A percentile compares a stretch with the other conserved stretches of the same genome.
phyloP scores from a whole-genome alignment of 768 basidiomycete species.

The Russula olivacea region DNA sequence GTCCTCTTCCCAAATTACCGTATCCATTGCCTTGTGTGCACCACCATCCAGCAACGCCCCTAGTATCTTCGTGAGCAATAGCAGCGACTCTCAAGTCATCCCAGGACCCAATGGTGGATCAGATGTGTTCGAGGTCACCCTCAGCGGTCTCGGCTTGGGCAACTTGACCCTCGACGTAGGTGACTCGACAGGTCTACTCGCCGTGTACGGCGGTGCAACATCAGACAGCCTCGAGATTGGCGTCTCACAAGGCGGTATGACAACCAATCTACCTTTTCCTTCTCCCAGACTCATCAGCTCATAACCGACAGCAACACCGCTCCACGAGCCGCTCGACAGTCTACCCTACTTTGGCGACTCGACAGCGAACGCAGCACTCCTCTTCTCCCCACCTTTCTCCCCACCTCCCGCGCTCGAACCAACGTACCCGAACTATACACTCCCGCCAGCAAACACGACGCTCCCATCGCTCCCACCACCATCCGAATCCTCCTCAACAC shows the following conservation, averaged over 20 bases:
- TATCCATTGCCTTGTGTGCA: constrained; percentile 35
- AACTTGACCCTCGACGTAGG: constrained; percentile 46
- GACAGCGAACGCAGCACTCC: constrained; percentile 61
- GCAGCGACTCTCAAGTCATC: constrained; percentile 31
- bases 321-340: constrained; percentile 40
- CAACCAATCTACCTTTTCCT: not conserved
- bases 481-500: constrained; percentile 26
- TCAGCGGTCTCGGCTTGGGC: constrained; percentile 44
- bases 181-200: constrained; percentile 38
- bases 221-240: constrained; percentile 53
- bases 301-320: constrained; percentile 27
- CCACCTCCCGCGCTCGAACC: constrained; percentile 34
- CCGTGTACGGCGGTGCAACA: constrained; percentile 36
- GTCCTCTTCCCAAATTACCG: constrained; percentile 24
- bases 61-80: constrained; percentile 57
- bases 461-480: constrained; percentile 37
- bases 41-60: constrained; percentile 31
- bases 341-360: constrained; percentile 67
- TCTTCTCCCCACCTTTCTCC: constrained; percentile 60
- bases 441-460: constrained; percentile 52
- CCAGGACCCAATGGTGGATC: constrained; percentile 37
- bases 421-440: constrained; percentile 69
- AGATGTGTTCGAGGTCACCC: constrained; percentile 43
- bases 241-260: constrained; percentile 37
- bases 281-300: no score